phyloP scores from a whole-genome alignment of 441 rosid genomes.

The Populus hybrid region DNA sequence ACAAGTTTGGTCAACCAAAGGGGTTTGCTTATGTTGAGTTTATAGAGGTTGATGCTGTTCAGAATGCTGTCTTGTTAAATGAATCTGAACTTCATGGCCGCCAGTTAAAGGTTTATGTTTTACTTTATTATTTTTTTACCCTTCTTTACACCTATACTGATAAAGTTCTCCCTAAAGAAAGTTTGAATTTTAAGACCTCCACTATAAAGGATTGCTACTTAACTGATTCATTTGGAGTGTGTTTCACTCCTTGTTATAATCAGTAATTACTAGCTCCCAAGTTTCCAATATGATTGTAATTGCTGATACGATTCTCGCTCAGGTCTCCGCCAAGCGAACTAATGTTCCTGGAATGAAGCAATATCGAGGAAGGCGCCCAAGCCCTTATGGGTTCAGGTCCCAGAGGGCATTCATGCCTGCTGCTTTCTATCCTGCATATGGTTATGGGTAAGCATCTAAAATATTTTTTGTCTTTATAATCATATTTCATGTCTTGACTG shows the following conservation, averaged over 20 bases:
- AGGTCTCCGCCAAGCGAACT: slow-evolving; percentile 88
- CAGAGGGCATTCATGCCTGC: slow-evolving; percentile 70
- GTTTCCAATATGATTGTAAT: background rate
- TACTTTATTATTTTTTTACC: background rate
- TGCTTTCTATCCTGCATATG: slow-evolving; percentile 70
- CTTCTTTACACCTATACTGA: background rate
- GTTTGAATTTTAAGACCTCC: background rate
- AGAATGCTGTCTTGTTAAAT: slow-evolving; percentile 72
- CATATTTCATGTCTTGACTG: background rate
- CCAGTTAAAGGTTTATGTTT: slow-evolving; percentile 60
- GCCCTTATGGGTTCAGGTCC: slow-evolving; percentile 62
- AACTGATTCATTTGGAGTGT: background rate
- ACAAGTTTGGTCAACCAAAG: slow-evolving; percentile 91
- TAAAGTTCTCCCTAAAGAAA: background rate
- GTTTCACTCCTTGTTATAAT: background rate
- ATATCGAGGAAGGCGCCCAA: slow-evolving; percentile 69
- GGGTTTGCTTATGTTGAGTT: slow-evolving; percentile 98
- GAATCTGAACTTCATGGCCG: slow-evolving; percentile 97
- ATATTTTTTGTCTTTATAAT: background rate
- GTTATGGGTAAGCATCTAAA: slow-evolving; percentile 59
- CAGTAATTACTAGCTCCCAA: background rate
- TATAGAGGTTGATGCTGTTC: slow-evolving; percentile 78
- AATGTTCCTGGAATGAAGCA: slow-evolving; percentile 96
- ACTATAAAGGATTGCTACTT: background rate
- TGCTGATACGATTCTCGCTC: slow-evolving; percentile 18